Evolutionary conservation across 768 basidiomycete species (phyloP).

Genomic region (Coprinopsis strossmayeri): DNA sequence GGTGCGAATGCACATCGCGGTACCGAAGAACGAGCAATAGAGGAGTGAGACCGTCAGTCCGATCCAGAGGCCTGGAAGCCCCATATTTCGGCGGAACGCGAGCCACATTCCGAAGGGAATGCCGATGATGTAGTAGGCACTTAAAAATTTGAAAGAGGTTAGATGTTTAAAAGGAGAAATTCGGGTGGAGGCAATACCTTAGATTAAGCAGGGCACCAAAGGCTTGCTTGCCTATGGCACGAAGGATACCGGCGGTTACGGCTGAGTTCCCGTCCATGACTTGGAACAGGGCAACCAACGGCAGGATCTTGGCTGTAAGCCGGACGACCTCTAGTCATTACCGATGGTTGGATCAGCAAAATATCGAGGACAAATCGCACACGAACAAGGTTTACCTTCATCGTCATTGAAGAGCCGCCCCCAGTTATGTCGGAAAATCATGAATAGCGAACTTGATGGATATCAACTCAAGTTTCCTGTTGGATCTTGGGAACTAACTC

Average conservation of each 20-base stretch:
- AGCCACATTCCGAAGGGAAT: conserved; percentile 81
- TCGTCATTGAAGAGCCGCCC: conserved; percentile 70
- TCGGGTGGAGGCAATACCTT: conserved; percentile 32
- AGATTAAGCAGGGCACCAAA: conserved; percentile 77
- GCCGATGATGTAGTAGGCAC: conserved; percentile 77
- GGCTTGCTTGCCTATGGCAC: conserved; percentile 79
- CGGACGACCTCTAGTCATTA: conserved; percentile 41
- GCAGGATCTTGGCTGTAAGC: conserved; percentile 64
- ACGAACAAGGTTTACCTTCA: conserved; percentile 32
- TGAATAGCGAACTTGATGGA: conserved; percentile 41
- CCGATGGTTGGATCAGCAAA: background rate
- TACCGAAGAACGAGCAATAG: conserved; percentile 48
- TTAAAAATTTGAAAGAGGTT: conserved; percentile 14
- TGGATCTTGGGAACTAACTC: conserved; percentile 12
- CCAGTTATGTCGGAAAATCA: conserved; percentile 61
- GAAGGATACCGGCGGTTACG: conserved; percentile 70
- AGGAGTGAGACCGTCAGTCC: conserved; percentile 68
- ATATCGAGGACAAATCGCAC: background rate
- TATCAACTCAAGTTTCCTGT: background rate
- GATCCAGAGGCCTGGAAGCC: conserved; percentile 76
- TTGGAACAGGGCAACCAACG: conserved; percentile 74
- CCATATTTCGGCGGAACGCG: conserved; percentile 52
- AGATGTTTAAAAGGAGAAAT: background rate
- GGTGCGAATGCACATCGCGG: conserved; percentile 45
- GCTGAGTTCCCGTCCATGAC: conserved; percentile 75